A percentile compares a stretch with the other conserved stretches of the same genome.
Evolutionary conservation across 2,329 filamentous ascomycete genomes (phyloP).

Genomic region (Phyllosticta citriasiana): DNA sequence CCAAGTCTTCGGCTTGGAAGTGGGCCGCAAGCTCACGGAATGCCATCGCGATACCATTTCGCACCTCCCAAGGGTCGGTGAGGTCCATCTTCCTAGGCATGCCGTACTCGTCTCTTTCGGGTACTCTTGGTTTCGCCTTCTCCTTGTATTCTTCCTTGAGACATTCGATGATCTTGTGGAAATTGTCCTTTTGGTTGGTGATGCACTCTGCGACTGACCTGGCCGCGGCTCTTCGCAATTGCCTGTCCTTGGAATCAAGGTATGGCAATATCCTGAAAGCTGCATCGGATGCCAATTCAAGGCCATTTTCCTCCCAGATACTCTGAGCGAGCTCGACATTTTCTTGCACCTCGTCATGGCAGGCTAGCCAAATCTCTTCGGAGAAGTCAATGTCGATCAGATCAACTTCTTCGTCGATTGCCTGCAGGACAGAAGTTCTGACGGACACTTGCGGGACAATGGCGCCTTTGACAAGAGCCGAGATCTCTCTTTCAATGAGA

Average conservation of each 20-base stretch:
- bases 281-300: constrained; percentile 57
- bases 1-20: constrained; percentile 59
- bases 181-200: constrained; percentile 47
- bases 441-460: constrained; percentile 74
- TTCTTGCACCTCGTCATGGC: constrained; percentile 81
- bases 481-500: constrained; percentile 62
- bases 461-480: constrained; percentile 63
- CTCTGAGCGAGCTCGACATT: constrained; percentile 74
- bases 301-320: constrained; percentile 91
- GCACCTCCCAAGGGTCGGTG: constrained; percentile 80
- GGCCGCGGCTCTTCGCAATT: constrained; percentile 75
- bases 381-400: constrained; percentile 79
- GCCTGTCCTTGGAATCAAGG: constrained; percentile 66
- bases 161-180: constrained; percentile 52
- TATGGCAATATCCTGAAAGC: constrained; percentile 65
- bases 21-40: constrained; percentile 70
- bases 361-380: constrained; percentile 86
- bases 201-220: constrained; percentile 70
- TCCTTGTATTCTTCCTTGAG: constrained; percentile 65
- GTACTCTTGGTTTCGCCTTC: constrained; percentile 70
- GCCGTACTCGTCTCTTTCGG: constrained; percentile 82
- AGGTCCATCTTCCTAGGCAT: constrained; percentile 87
- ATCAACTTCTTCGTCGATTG: constrained; percentile 84
- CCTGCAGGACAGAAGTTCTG: constrained; percentile 74
- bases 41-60: constrained; percentile 79